These are phyloP conservation scores for Phytophthora agathidicida DNA, from an alignment of 352 stramenopile species.

Conservation along the genomic window DNA sequence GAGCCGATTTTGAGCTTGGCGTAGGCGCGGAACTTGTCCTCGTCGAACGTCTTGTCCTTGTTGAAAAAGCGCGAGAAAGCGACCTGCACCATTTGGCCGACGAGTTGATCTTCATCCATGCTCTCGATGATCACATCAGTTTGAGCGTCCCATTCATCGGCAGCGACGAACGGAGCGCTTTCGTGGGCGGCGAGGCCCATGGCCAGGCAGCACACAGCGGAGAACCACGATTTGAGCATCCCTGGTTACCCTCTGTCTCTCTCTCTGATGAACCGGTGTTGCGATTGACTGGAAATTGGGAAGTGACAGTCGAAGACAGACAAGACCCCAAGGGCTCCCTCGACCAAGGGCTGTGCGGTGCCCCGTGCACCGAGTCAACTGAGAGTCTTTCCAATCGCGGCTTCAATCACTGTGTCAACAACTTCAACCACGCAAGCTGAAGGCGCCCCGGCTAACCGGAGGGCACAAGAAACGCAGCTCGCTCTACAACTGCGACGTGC, in stretches of 20 bases:
- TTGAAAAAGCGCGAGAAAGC: constrained; percentile 77
- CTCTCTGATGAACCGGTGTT: too few relatives aligned
- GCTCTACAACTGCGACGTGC: too few relatives aligned
- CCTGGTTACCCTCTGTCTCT: constrained; percentile 6
- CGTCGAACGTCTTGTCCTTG: constrained; percentile 59
- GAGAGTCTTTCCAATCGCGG: too few relatives aligned
- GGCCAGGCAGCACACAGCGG: constrained; percentile 26
- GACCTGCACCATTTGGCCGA: constrained; percentile 92
- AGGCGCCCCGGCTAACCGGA: too few relatives aligned
- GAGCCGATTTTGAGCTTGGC: constrained; percentile 85
- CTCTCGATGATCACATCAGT: constrained; percentile 40
- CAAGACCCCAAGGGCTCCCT: too few relatives aligned
- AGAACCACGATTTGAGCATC: constrained; percentile 43
- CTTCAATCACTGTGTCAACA: too few relatives aligned
- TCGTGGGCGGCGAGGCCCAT: constrained; percentile 23
- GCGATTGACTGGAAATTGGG: constrained; percentile 26
- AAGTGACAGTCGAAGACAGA: too few relatives aligned
- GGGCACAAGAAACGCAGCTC: too few relatives aligned
- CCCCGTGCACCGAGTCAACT: too few relatives aligned
- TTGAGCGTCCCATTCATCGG: constrained; percentile 39
- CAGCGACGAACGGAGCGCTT: constrained; percentile 7
- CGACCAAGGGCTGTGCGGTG: too few relatives aligned
- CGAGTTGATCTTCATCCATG: constrained; percentile 40
- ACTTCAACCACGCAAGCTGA: too few relatives aligned
- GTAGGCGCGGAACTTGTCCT: constrained; percentile 62